Evolutionary conservation across 2,329 filamentous ascomycete genomes (phyloP), one percentile per base, ranked within the genome.

Genomic region (Paraphaeosphaeria sporulosa): DNA sequence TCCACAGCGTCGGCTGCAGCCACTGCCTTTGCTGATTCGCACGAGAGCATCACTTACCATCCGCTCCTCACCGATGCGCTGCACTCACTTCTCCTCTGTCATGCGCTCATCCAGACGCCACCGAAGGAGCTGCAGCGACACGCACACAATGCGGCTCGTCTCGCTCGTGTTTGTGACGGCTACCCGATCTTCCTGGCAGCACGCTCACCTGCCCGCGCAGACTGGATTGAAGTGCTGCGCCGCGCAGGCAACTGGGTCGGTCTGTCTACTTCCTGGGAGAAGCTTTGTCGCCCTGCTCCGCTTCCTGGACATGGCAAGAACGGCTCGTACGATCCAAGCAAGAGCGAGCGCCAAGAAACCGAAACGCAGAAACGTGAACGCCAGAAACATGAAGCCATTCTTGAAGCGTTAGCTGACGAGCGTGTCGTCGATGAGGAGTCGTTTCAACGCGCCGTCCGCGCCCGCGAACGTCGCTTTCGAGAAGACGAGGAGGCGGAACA

Each of bases 111-210:
- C 8, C 92, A 94, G 76, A 96, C 92, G 0, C 90, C 91, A 0
- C 77, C 86, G 12, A 92, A 90, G 68, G 92, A 95, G 74, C 85
- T 94, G 36, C 86, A 89, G 52, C 90, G 92, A 38, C 91, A 95
- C 73, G 91, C 91, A 0, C 85, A 93, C 80, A 95, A 94, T 85
- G 92, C 90, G 4, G 90, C 92, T 17, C 88, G 92, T 5, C 83
- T 95, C 1, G 85, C 87, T 4, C 86, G 91, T 21, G 84, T 95
- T 25, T 88, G 87, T 51, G 90, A 95, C 69, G 92, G 91, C 4
- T 94, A 92, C 68, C 92, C 92, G 0, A 86, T 94, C 51, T 94
- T 96, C 72, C 88, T 93, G 64, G 84, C 88, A 0, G 88, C 89
- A 25, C 84, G 90, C 52, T 90, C 87, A 3, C 88, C 90, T 1